These are phyloP conservation scores for Vitis hybrid DNA, from an alignment of 177 flowering plant species.

Conservation along the genomic window DNA sequence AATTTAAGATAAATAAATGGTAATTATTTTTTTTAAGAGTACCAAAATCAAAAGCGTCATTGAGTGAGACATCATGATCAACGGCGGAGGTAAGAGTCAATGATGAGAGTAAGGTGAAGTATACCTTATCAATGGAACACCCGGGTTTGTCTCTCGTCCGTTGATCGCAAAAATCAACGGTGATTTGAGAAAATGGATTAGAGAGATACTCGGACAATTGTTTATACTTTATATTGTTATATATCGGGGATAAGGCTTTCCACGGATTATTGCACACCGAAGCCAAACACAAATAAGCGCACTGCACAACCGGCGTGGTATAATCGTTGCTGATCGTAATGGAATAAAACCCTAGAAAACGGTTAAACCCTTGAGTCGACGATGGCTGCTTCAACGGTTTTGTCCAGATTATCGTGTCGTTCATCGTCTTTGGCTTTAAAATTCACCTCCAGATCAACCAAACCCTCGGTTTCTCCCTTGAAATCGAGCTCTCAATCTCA, in stretches of 20 bases:
- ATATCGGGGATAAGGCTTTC: background rate
- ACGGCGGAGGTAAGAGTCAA: too few species aligned
- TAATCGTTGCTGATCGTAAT: background rate
- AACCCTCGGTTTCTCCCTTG: conserved; percentile 16
- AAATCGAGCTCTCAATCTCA: conserved; percentile 17
- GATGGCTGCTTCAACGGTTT: conserved; percentile 23
- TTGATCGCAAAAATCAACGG: too few species aligned
- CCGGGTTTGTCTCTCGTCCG: too few species aligned
- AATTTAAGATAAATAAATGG: too few species aligned
- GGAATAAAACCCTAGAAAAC: conserved; percentile 12
- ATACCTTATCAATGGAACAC: too few species aligned
- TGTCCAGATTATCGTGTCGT: conserved; percentile 24
- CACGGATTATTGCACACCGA: background rate
- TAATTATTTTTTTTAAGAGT: too few species aligned
- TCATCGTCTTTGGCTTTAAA: conserved; percentile 16
- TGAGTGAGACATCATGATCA: too few species aligned
- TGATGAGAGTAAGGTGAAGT: too few species aligned
- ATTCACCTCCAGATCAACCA: conserved; percentile 5
- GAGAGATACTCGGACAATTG: too few species aligned
- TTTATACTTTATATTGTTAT: too few species aligned
- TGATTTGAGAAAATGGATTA: too few species aligned
- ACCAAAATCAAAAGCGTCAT: too few species aligned
- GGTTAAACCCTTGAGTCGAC: conserved; percentile 8
- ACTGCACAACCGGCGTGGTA: background rate
- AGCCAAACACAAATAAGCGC: conserved; percentile 5